Conservation (phyloP, 768 basidiomycete genomes). For the Lentinula sp. region DNA sequence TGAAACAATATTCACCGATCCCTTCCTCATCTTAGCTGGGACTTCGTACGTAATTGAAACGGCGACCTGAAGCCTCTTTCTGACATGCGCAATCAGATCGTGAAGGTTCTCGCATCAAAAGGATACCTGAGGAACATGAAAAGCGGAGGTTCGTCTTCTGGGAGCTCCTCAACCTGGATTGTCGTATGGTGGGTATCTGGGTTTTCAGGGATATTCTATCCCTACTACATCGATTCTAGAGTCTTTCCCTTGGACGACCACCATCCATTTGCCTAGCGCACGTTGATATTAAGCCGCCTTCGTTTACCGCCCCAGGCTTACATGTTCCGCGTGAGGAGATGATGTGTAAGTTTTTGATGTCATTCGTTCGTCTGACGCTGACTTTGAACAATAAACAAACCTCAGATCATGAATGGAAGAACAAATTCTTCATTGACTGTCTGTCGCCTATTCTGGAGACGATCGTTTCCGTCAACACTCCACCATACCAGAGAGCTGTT, state of each 20-base stretch:
- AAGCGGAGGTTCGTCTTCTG: conserved; percentile 66
- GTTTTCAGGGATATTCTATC: background rate
- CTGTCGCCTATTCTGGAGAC: conserved; percentile 57
- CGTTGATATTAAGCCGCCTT: conserved; percentile 56
- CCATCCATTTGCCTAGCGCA: conserved; percentile 61
- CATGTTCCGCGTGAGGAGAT: conserved; percentile 46
- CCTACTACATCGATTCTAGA: conserved; percentile 29
- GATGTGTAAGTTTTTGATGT: conserved; percentile 33
- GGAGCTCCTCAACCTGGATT: conserved; percentile 70
- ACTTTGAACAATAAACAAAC: conserved; percentile 10
- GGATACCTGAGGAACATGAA: conserved; percentile 69
- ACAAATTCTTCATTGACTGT: conserved; percentile 57
- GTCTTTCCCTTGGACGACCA: conserved; percentile 65
- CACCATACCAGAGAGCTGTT: conserved; percentile 45
- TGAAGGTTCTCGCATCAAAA: conserved; percentile 55
- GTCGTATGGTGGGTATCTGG: conserved; percentile 45
- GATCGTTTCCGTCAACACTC: conserved; percentile 46
- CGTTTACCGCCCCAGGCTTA: conserved; percentile 38
- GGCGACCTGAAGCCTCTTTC: background rate
- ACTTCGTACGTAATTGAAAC: conserved; percentile 46
- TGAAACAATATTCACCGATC: background rate
- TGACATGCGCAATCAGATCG: conserved; percentile 43
- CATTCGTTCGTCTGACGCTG: background rate
- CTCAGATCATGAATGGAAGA: conserved; percentile 71
- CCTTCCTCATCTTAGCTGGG: conserved; percentile 40